Base-by-base conservation (phyloP, 768 basidiomycete genomes). In the Lentinula aciculospora region DNA sequence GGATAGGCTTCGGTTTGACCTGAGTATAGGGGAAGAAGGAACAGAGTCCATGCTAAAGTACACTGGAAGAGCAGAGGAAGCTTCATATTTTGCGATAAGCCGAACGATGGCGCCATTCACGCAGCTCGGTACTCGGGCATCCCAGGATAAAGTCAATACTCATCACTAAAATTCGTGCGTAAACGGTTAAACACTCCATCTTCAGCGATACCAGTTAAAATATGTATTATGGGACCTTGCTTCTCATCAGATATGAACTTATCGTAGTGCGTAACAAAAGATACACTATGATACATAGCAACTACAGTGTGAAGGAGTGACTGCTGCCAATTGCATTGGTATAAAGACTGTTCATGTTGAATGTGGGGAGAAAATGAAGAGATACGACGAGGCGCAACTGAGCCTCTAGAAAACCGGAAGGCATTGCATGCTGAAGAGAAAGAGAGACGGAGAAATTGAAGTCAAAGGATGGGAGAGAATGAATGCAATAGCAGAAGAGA, bases 271-370 rank as follows among this genome's bases (percentile, higher is more conserved):
- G 46, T 28, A 47, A 9, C 17, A 19, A 47, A 31, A 28, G 9
- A 47, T 47, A 47, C 46, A 47, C 27, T 28, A 47, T 47, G 28
- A n/a, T 29, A 47, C 46, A 47, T 47, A 47, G 29, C 46, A 47
- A 29, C 46, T 47, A 47, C 46, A 47, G 46, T 28, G n/a, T 47
- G n/a, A 47, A 47, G 29, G 46, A 47, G 46, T 47, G 46, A 47
- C 46, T 47, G 46, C 27, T 5, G 25, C 44, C 44, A n/a, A 28
- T 25, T 44, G 21, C 42, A 21, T n/a, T 44, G 42, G 42, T 19
- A 21, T 44, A 44, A 12, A 23, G n/a, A 44, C 19, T 44, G 21
- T 21, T 44, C 21, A 23, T 44, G 19, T 8, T 12, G 42, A 21
- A 8, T 19, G n/a, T 12, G 42, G 10, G 42, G 23, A 13, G 42